Evolutionary conservation across 306 rosid genomes (phyloP), one percentile per base, ranked within the genome.

Genomic region (Ammopiptanthus mongolicus): DNA sequence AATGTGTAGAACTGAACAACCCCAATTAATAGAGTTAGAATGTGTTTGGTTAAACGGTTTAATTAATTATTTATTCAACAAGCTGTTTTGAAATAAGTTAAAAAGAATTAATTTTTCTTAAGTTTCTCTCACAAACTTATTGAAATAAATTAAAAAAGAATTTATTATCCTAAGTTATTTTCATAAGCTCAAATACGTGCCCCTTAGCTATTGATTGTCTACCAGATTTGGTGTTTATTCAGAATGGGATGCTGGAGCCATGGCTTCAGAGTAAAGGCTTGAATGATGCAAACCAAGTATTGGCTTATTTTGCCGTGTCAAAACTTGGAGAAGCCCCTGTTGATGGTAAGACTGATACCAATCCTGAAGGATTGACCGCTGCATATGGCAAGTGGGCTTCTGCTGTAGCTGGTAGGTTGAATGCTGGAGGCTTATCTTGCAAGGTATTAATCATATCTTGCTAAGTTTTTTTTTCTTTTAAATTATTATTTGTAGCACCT

Each of bases 241-340:
- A 95, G 93, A 92, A 92, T 69, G 99, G 99, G 65, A 95, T 95
- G 97, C 81, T 95, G 86, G 99, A 95, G 76, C 96, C 97, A 0
- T 92, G 97, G 97, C 82, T 91, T 44, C 82, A 88, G 84, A 88
- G 89, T 77, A 90, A 88, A 81, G 96, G 92, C n/a, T 85, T 95
- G 63, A 74, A 23, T 48, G 88, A 90, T 53, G 93, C 86, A 0
- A 73, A 87, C 71, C 99, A 95, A 84, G 96, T 95, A 11, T 85
- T 95, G 78, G 97, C 99, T 0, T 92, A 95, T 77, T 95, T 95
- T 77, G 99, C 99, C 3, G 86, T 95, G 60, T 88, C 99, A 14
- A 90, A 95, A 84, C 84, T 92, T 37, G 99, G 99, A 64, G 99
- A 92, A 62, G 36, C 91, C 44, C 97, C 97, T 8, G 6, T 82